Evolutionary conservation across 2,329 filamentous ascomycete genomes (phyloP), one percentile per base, ranked within the genome.

Genomic region (Huntiella decipiens): DNA sequence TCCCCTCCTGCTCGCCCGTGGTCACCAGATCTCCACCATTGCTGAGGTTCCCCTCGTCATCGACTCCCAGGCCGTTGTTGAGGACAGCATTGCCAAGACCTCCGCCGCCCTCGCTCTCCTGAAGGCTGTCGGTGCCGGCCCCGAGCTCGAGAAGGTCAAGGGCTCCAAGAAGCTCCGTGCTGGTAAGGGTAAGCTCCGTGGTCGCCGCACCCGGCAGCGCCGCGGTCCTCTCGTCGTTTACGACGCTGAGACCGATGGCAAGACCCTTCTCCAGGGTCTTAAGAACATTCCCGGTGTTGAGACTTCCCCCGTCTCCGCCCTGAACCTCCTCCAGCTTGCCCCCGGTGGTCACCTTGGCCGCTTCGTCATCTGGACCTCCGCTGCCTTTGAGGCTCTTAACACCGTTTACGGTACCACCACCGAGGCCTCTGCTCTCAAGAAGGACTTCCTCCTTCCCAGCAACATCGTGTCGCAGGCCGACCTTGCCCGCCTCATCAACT

Each of bases 221-320:
- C 92, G 91, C 64, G 92, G 91, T 58, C 91, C 91, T 61, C 82
- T 98, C 52, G 81, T 98, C 66, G 82, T 98, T 72, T 96, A 95
- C 78, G 82, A 92, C 74, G 82, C 87, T 58, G 83, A 87, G 66
- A 76, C 80, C 61, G 92, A 98, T 64, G 87, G 91, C 71, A 92
- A 87, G 73, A 82, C 92, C 64, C 78, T 98, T 56, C 74, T 88
- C 64, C 77, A 74, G 62, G 88, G 86, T 60, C 95, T 95, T 84
- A 87, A 91, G 76, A 98, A 98, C 81, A 82, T 98, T 62, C 78
- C 91, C 61, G 91, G 91, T 71, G 87, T 96, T 57, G 91, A 98
- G 82, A 94, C 86, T 56, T 87, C 75, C 62, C 80, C 87, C 57
- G 87, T 95, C 67, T 87, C 81, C 70, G 73, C 85, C 55, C 78